A percentile compares a stretch with the other conserved stretches of the same genome.
These are phyloP conservation scores for Clavaria fumosa DNA, from an alignment of 768 basidiomycete species.

Conservation along the genomic window DNA sequence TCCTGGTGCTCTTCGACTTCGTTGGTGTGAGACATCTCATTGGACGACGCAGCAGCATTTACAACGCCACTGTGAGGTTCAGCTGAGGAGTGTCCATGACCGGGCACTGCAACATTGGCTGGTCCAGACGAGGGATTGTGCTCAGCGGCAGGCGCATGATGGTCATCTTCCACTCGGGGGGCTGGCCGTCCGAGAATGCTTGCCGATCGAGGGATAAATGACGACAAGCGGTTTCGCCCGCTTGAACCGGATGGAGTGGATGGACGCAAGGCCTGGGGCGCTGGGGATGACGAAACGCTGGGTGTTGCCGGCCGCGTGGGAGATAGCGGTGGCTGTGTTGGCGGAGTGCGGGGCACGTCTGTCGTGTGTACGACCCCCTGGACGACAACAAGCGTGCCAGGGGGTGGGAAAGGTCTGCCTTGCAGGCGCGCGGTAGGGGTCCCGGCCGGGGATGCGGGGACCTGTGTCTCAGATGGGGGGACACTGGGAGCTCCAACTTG, in stretches of 20 bases:
- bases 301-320: not conserved
- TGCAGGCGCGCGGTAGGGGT: too few species aligned
- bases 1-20: constrained; percentile 7
- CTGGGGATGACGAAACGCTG: constrained; percentile 5
- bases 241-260: constrained; percentile 17
- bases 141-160: not conserved
- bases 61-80: not conserved
- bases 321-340: constrained; percentile 7
- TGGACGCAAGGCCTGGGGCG: constrained; percentile 12
- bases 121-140: not conserved
- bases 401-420: constrained; percentile 65
- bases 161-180: not conserved
- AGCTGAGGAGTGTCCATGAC: not conserved
- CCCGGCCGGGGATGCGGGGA: too few species aligned
- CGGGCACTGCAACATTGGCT: not conserved
- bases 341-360: constrained; percentile 9
- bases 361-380: constrained; percentile 31
- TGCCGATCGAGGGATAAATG: constrained; percentile 21
- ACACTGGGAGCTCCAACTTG: too few species aligned
- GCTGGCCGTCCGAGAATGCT: constrained; percentile 9
- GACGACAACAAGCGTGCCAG: constrained; percentile 68
- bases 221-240: constrained; percentile 19
- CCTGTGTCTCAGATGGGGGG: too few species aligned
- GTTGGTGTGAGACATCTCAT: constrained; percentile 9
- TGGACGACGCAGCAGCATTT: not conserved